A percentile compares a stretch with the other conserved stretches of the same genome.
Evolutionary conservation across 2,329 filamentous ascomycete species (phyloP).

Genomic region (Sporothrix globosa): DNA sequence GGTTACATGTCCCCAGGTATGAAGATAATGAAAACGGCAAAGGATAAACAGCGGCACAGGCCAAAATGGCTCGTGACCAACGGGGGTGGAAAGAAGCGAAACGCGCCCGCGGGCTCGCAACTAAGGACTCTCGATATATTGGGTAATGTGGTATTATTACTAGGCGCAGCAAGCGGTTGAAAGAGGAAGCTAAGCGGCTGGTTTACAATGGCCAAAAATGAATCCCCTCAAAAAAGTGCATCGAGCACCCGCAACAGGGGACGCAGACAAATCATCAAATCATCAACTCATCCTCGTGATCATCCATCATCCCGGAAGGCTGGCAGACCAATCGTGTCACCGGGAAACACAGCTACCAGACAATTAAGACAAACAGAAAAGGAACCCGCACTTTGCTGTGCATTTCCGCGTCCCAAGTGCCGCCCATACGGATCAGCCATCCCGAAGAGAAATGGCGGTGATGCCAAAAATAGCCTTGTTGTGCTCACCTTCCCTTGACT

Average conservation of each 20-base stretch:
- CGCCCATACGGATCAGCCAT: conserved; percentile 28
- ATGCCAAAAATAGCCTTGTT: conserved; percentile 36
- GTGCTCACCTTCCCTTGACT: background rate
- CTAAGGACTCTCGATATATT: conserved; percentile 11
- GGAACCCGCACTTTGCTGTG: background rate
- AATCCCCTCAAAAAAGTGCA: background rate
- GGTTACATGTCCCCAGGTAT: background rate
- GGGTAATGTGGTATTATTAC: background rate
- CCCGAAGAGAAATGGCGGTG: conserved; percentile 28
- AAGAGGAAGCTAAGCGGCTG: background rate
- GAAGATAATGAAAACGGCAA: background rate
- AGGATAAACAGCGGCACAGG: background rate
- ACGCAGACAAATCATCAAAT: conserved; percentile 18
- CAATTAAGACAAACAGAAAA: background rate
- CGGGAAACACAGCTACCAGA: background rate
- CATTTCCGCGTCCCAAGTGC: conserved; percentile 23
- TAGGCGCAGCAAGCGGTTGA: conserved; percentile 20
- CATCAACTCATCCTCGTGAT: background rate
- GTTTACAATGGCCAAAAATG: background rate
- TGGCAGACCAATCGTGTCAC: conserved; percentile 13
- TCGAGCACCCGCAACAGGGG: background rate
- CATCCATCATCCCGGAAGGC: background rate
- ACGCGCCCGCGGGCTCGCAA: background rate
- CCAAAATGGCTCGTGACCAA: background rate
- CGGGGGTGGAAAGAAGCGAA: conserved; percentile 1